Base-by-base conservation (phyloP, 768 basidiomycete species). In the Leccinum longicurvipes region DNA sequence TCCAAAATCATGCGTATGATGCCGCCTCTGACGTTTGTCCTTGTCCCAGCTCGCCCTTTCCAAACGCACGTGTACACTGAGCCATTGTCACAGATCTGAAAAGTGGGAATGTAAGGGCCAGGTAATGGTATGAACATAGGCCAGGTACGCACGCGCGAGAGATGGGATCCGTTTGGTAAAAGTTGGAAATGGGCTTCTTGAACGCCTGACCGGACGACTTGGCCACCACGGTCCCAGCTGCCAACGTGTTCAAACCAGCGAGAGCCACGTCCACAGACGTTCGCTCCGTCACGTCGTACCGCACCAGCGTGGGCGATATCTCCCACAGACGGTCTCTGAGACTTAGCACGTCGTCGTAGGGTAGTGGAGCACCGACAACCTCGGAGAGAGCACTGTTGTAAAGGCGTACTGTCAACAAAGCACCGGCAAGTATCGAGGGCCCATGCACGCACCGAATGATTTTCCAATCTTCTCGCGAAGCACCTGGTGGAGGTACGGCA, bases 291-390 rank as follows among this genome's bases (percentile, higher is more conserved):
- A 77, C 74, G 63, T 95, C 93, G 67, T 95, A 94, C 60, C 93
- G 80, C 34, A 96, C 84, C 25, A 98, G 77, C 2, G 91, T 80
- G 2, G 97, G 97, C 21, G 92, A 90, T 60, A 99, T 85, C 69
- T 96, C 94, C 96, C 96, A 98, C 83, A 98, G 83, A 32, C 97
- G 84, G 66, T 98, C 93, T 34, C 95, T 84, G 45, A 99, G 76
- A 46, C 79, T 76, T 6, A 94, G 74, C 12, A 91, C 80, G 63
- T 94, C 90, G 63, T 97, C 93, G 67, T 99, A 99, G 0, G 93
- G 92, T 50, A 98, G 70, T 17, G 91, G 85, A 0, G 73, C 63
- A 21, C 86, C 91, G n/a, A 93, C 69, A 32, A 93, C 77, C 68
- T 99, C 97, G 10, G 91, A 93, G 2, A 99, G 76, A 0, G 96